Conservation (phyloP, 2,329 filamentous ascomycete genomes). For the Colletotrichum sp. region DNA sequence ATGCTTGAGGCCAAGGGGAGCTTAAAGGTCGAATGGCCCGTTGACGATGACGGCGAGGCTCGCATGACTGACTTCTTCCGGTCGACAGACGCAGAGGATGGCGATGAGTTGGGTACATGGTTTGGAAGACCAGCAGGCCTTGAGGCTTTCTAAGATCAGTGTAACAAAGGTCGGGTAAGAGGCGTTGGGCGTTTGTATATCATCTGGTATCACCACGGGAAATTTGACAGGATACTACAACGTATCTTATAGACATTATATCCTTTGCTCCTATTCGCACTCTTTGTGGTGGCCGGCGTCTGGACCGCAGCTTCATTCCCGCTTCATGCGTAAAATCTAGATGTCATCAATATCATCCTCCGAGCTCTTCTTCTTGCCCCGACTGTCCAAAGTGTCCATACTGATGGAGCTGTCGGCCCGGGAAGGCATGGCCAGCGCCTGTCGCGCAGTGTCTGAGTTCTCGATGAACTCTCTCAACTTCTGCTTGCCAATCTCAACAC, state of each 20-base stretch:
- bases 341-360: constrained; percentile 66
- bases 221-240: neutral
- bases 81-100: constrained; percentile 46
- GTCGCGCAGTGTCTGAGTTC: constrained; percentile 81
- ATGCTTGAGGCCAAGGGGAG: constrained; percentile 79
- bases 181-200: neutral
- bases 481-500: constrained; percentile 89
- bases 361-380: constrained; percentile 55
- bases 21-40: constrained; percentile 84
- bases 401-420: constrained; percentile 54
- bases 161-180: neutral
- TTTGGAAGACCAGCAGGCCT: constrained; percentile 76
- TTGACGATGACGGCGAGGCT: constrained; percentile 71
- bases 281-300: neutral
- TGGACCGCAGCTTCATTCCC: neutral
- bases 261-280: constrained; percentile 14
- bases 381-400: constrained; percentile 65
- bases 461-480: constrained; percentile 89
- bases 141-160: constrained; percentile 65
- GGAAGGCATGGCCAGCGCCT: constrained; percentile 79
- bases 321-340: constrained; percentile 30
- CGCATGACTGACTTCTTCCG: constrained; percentile 80
- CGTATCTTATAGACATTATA: constrained; percentile 20
- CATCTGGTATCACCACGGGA: neutral
- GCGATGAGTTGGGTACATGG: constrained; percentile 78